These are phyloP conservation scores for Ophiostoma quercus DNA, from an alignment of 2,329 filamentous ascomycete species.

Conservation along the genomic window DNA sequence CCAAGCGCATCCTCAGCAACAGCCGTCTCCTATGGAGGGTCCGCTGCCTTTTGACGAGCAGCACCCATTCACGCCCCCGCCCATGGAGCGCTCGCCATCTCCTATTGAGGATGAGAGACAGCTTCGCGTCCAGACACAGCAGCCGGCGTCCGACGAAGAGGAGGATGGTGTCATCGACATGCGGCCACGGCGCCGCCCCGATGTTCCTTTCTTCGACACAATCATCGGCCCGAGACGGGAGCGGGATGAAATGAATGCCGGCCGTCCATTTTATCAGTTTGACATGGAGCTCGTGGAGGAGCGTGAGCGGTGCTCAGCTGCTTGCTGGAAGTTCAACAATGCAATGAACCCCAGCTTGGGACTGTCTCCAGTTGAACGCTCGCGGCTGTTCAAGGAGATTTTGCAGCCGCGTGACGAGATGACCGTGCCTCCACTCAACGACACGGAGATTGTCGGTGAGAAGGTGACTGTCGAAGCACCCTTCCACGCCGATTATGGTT, in stretches of 20 bases:
- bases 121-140: neutral
- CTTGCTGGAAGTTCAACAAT: slow-evolving; percentile 82
- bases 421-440: slow-evolving; percentile 51
- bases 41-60: neutral
- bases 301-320: slow-evolving; percentile 75
- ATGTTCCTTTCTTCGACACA: slow-evolving; percentile 49
- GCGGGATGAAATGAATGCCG: slow-evolving; percentile 84
- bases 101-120: neutral
- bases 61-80: neutral
- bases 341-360: slow-evolving; percentile 69
- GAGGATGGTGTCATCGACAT: slow-evolving; percentile 11
- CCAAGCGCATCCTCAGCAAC: slow-evolving; percentile 16
- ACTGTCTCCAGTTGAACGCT: slow-evolving; percentile 62
- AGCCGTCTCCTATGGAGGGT: neutral
- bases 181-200: slow-evolving; percentile 42
- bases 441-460: slow-evolving; percentile 62
- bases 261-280: slow-evolving; percentile 73
- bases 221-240: slow-evolving; percentile 46
- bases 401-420: slow-evolving; percentile 57
- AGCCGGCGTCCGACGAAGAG: neutral
- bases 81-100: neutral
- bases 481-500: slow-evolving; percentile 91
- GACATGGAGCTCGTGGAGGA: slow-evolving; percentile 73
- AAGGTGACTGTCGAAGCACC: slow-evolving; percentile 77
- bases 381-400: slow-evolving; percentile 66